Conservation (phyloP, 208 protist species). For the Porcisia deanei region DNA sequence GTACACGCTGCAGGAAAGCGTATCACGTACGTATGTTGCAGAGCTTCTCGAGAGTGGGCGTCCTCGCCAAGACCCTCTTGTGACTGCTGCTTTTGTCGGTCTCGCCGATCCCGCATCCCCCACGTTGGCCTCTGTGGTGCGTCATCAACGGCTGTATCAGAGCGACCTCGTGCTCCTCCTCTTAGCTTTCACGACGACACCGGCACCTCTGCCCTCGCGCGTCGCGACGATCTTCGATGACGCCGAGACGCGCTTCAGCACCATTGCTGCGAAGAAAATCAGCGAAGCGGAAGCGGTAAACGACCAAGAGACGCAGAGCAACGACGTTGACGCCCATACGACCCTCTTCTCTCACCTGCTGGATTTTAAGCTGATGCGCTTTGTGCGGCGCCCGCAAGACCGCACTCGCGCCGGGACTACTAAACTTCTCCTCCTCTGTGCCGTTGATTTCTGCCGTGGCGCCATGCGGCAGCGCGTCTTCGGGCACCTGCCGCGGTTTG, state of each 20-base stretch:
- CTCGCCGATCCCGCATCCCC: not conserved
- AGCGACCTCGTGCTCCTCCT: slow-evolving; percentile 82
- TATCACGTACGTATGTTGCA: slow-evolving; percentile 35
- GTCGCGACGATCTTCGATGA: not conserved
- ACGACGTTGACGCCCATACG: slow-evolving; percentile 46
- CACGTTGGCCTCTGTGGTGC: slow-evolving; percentile 2
- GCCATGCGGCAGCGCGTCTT: slow-evolving; percentile 22
- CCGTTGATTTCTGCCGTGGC: slow-evolving; percentile 20
- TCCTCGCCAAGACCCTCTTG: slow-evolving; percentile 51
- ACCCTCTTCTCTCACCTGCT: slow-evolving; percentile 55
- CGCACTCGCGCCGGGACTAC: slow-evolving; percentile 24
- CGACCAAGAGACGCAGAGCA: not conserved
- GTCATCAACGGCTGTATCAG: slow-evolving; percentile 71
- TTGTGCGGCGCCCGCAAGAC: slow-evolving; percentile 26
- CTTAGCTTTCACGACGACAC: slow-evolving; percentile 51
- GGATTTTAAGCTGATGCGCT: slow-evolving; percentile 38
- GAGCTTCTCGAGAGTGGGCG: slow-evolving; percentile 59
- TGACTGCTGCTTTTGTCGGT: slow-evolving; percentile 43
- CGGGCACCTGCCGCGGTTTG: slow-evolving; percentile 49
- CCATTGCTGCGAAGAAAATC: not conserved
- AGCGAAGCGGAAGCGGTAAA: slow-evolving; percentile 7
- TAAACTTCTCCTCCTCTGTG: slow-evolving; percentile 29
- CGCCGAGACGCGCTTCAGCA: not conserved
- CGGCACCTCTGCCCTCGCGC: slow-evolving; percentile 6
- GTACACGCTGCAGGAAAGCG: slow-evolving; percentile 43